Conservation (phyloP, 371 early-diverging fungal species). For the Zopfochytrium polystomum region DNA sequence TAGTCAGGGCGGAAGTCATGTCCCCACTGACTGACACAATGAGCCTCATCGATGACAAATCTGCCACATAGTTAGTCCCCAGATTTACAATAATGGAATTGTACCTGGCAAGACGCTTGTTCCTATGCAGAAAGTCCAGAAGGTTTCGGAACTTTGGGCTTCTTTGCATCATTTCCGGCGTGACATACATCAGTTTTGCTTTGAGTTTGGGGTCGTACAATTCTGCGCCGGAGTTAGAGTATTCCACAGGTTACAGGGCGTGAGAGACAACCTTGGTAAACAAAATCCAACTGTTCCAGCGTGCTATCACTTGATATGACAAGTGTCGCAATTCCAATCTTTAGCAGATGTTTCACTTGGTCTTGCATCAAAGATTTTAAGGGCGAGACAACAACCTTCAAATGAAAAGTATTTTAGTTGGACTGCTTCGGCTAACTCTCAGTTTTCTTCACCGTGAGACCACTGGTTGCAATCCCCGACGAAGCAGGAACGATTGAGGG, state of each 20-base stretch:
- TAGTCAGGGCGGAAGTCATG: constrained; percentile 86
- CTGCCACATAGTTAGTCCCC: constrained; percentile 21
- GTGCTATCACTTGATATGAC: constrained; percentile 67
- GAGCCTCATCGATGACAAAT: constrained; percentile 99
- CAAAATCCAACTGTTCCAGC: constrained; percentile 52
- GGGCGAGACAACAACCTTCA: constrained; percentile 90
- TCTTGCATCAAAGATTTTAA: constrained; percentile 97
- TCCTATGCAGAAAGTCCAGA: constrained; percentile 58
- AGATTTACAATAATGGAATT: background rate
- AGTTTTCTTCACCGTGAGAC: constrained; percentile 62
- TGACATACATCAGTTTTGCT: constrained; percentile 83
- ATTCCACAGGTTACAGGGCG: background rate
- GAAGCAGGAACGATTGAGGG: constrained; percentile 70
- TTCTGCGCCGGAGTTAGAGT: constrained; percentile 5
- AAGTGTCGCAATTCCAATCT: constrained; percentile 73
- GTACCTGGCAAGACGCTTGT: constrained; percentile 62
- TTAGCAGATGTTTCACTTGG: constrained; percentile 84
- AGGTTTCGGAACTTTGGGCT: constrained; percentile 62
- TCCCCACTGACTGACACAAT: constrained; percentile 96
- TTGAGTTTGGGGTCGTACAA: constrained; percentile 30
- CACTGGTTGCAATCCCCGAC: constrained; percentile 58
- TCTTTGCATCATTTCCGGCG: constrained; percentile 90
- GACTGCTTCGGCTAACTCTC: constrained; percentile 3
- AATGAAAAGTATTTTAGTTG: constrained; percentile 1
- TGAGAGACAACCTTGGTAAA: constrained; percentile 45